Conservation (phyloP, 1,284 basidiomycete species). For the Wallemia hederae region DNA sequence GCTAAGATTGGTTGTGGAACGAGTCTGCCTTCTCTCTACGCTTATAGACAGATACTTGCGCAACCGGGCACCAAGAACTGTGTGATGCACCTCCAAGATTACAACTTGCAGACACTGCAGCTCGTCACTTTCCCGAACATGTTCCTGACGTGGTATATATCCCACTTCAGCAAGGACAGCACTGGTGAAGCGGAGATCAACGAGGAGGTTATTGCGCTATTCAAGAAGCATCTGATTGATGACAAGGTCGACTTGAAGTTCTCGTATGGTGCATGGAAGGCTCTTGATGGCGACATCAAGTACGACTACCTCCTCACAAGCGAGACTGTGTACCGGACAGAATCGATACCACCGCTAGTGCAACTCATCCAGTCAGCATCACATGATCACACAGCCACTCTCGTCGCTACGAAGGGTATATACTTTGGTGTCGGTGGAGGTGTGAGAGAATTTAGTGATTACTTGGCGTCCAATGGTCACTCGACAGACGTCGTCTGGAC, state of each 20-base stretch:
- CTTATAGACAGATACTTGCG: conserved; percentile 33
- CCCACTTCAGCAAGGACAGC: not conserved
- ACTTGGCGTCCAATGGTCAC: not conserved
- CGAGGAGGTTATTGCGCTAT: conserved; percentile 14
- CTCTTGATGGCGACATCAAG: conserved; percentile 17
- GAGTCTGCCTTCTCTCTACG: conserved; percentile 45
- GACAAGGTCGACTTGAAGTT: conserved; percentile 35
- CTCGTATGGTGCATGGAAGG: conserved; percentile 53
- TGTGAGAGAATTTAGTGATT: conserved; percentile 36
- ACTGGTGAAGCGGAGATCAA: conserved; percentile 31
- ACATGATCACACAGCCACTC: conserved; percentile 5
- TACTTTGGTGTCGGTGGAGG: conserved; percentile 95
- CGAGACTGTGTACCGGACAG: conserved; percentile 65
- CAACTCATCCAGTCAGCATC: conserved; percentile 16
- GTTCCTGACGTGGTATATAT: conserved; percentile 49
- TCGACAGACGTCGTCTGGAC: conserved; percentile 20
- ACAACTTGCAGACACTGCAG: conserved; percentile 53
- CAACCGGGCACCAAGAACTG: conserved; percentile 3
- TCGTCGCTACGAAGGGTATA: conserved; percentile 28
- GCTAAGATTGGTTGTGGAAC: conserved; percentile 93
- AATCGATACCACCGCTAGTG: conserved; percentile 37
- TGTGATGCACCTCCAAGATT: conserved; percentile 67
- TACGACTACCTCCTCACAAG: conserved; percentile 59
- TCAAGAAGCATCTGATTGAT: conserved; percentile 21
- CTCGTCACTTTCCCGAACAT: conserved; percentile 68